Base-by-base conservation (phyloP, 2,329 filamentous ascomycete genomes). In the Cytospora paraplurivora region DNA sequence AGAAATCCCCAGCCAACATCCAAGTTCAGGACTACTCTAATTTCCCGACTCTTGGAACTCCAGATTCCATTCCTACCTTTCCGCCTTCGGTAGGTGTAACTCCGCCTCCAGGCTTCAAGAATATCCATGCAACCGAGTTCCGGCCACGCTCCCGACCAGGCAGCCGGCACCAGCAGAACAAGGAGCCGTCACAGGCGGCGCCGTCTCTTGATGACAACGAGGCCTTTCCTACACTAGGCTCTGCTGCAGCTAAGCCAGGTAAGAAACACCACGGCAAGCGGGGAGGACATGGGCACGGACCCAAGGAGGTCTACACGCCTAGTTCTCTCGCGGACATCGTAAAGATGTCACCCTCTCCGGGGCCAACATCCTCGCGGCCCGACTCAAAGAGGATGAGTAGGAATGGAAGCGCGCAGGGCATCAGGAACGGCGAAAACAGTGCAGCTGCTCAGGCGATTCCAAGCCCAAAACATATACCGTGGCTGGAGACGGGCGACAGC, bases 231-330 rank as follows among this genome's bases (percentile, higher is more conserved):
- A 91, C 90, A 10, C 83, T 99, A 3, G 92, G 92, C 7, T 91
- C 92, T 41, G 90, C 86, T 57, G 85, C 85, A 21, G 79, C 83
- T 33, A 95, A 95, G 74, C 86, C 87, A 59, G 88, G 86, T 61
- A 97, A 97, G 78, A 96, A 97, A 72, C 92, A 96, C 73, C 92
- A 97, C 73, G 93, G 93, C 41, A 97, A 97, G 77, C 87, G 93
- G 63, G 92, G 92, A 54, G 90, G 91, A 0, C 92, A 96, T 73
- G 88, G 89, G 12, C 89, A 89, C 71, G 78, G 79, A 8, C 84
- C 85, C 70, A 92, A 90, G 71, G 89, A 92, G 66, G 88, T 85
- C 65, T 81, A 83, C 34, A 76, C 80, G 0, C 88, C 92, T 1
- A 92, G 87, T 71, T 96, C 92, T 21, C 80, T 99, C 58, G 94